Conservation (phyloP, 768 basidiomycete genomes). For the Phanerodontia chrysosporium region DNA sequence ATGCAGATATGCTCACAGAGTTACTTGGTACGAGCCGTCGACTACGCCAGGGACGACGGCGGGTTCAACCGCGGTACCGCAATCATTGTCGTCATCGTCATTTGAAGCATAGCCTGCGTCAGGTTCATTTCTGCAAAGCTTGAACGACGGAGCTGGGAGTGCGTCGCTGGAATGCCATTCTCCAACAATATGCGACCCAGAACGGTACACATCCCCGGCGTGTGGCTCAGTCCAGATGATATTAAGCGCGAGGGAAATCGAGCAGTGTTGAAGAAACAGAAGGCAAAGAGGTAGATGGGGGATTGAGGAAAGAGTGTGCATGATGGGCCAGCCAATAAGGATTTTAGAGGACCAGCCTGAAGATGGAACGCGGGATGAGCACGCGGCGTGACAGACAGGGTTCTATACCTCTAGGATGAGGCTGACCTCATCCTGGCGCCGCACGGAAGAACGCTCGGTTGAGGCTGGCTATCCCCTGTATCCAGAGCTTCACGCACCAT, state of each 20-base stretch:
- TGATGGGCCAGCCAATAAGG: background rate
- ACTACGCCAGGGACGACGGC: slow-evolving; percentile 18
- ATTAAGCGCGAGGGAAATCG: background rate
- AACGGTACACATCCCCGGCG: slow-evolving; percentile 5
- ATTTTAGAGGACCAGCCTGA: background rate
- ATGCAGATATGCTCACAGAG: slow-evolving; percentile 17
- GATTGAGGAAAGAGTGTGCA: background rate
- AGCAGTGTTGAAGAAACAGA: background rate
- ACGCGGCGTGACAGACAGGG: no score
- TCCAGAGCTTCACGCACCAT: no score
- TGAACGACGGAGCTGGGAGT: background rate
- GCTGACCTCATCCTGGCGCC: background rate
- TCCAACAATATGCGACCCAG: slow-evolving; percentile 5
- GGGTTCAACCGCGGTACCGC: slow-evolving; percentile 23
- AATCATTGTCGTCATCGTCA: background rate
- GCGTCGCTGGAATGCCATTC: slow-evolving; percentile 1
- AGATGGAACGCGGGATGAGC: background rate
- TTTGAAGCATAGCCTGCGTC: background rate
- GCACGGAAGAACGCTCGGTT: background rate
- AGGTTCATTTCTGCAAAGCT: background rate
- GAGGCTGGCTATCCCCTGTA: no score
- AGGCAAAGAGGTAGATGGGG: background rate
- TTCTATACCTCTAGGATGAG: background rate
- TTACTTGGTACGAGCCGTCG: slow-evolving; percentile 22
- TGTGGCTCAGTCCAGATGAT: slow-evolving; percentile 4